phyloP scores from a whole-genome alignment of 2,329 filamentous ascomycete species.

The Ophiocordyceps camponoti-floridani region DNA sequence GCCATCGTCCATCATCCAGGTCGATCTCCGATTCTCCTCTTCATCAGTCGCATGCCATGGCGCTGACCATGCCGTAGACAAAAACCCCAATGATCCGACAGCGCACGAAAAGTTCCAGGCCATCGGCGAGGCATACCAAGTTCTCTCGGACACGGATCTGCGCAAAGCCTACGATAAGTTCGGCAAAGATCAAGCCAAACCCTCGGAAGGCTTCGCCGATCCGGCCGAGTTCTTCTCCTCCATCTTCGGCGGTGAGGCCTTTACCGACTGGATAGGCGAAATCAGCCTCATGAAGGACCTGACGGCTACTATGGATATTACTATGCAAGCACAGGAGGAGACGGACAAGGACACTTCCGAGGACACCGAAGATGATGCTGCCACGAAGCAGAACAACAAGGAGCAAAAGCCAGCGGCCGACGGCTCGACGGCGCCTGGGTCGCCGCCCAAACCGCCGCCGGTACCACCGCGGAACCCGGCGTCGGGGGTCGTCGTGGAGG shows the following conservation, averaged over 20 bases:
- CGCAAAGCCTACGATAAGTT: slow-evolving; percentile 90
- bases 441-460: slow-evolving; percentile 4
- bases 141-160: slow-evolving; percentile 74
- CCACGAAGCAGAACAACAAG: slow-evolving; percentile 36
- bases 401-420: slow-evolving; percentile 10
- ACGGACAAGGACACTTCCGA: slow-evolving; percentile 29
- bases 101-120: slow-evolving; percentile 90
- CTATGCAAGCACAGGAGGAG: slow-evolving; percentile 51
- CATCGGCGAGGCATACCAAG: slow-evolving; percentile 58
- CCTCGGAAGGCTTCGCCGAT: slow-evolving; percentile 83
- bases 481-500: slow-evolving; percentile 21
- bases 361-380: slow-evolving; percentile 30
- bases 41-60: neutral
- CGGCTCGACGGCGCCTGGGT: slow-evolving; percentile 5
- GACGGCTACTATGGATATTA: slow-evolving; percentile 96
- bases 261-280: slow-evolving; percentile 92
- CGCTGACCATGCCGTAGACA: slow-evolving; percentile 39
- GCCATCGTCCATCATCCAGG: slow-evolving; percentile 87
- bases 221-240: slow-evolving; percentile 95
- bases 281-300: slow-evolving; percentile 98
- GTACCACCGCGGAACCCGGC: slow-evolving; percentile 4
- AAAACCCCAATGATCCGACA: slow-evolving; percentile 90
- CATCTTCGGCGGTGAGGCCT: slow-evolving; percentile 95
- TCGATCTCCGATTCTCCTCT: slow-evolving; percentile 16
- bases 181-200: slow-evolving; percentile 88